Percentiles rank a stretch among this genome's conserved stretches.
phyloP scores from a whole-genome alignment of 768 basidiomycete species.

The Lenzites betulinus region DNA sequence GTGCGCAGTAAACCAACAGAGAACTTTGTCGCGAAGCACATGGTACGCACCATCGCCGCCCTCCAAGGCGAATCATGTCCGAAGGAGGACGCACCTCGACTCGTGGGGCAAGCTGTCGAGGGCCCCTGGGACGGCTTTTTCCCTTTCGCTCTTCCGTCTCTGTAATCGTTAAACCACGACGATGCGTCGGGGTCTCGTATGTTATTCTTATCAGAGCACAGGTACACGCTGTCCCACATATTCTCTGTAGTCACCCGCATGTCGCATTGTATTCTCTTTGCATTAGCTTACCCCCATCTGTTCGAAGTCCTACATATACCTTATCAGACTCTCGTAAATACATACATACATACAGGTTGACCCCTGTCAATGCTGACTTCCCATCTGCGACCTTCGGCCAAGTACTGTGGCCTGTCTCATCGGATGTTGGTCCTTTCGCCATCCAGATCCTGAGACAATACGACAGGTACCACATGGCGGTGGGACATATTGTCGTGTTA shows the following conservation, averaged over 20 bases:
- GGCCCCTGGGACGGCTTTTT: slow-evolving; percentile 32
- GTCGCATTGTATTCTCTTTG: not conserved
- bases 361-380: too few relatives aligned
- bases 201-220: not conserved
- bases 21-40: slow-evolving; percentile 59
- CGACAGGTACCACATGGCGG: too few relatives aligned
- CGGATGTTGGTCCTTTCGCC: too few relatives aligned
- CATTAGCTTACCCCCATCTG: not conserved
- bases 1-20: slow-evolving; percentile 56
- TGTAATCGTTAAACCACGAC: not conserved
- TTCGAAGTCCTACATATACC: too few relatives aligned
- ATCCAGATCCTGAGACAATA: too few relatives aligned
- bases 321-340: too few relatives aligned
- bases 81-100: slow-evolving; percentile 1
- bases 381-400: too few relatives aligned
- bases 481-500: too few relatives aligned
- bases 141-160: not conserved
- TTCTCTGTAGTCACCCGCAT: not conserved
- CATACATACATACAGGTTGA: too few relatives aligned
- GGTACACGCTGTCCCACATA: not conserved
- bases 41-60: slow-evolving; percentile 52
- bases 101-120: not conserved
- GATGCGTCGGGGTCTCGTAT: not conserved
- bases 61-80: slow-evolving; percentile 53
- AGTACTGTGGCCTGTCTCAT: too few relatives aligned